A percentile compares a stretch with the other conserved stretches of the same genome.
phyloP scores from a whole-genome alignment of 495 filamentous ascomycete genomes.

The Aspergillus carlsbadensis region DNA sequence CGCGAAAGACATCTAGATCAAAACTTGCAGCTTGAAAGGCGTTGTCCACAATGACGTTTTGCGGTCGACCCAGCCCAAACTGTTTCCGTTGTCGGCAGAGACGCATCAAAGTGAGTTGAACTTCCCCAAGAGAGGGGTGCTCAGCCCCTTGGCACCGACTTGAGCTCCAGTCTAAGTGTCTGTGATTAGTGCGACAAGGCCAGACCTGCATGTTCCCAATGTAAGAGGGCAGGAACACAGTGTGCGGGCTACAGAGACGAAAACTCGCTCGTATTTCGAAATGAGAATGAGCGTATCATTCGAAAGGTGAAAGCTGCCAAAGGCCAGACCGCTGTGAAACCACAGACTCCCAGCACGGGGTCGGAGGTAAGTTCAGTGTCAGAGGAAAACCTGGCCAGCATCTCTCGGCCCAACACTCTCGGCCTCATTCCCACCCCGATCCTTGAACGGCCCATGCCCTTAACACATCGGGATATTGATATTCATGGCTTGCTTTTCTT shows the following conservation, averaged over 20 bases:
- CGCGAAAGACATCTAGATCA: no score
- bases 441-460: not conserved
- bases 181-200: constrained; percentile 3
- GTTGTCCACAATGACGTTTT: constrained; percentile 6
- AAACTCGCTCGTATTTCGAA: not conserved
- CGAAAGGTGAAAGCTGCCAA: constrained; percentile 3
- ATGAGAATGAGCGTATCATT: constrained; percentile 12
- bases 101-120: constrained; percentile 7
- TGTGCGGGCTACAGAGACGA: constrained; percentile 10
- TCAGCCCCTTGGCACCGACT: not conserved
- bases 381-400: not conserved
- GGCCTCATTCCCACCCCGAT: not conserved
- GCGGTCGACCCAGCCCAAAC: constrained; percentile 8
- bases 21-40: no score
- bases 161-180: not conserved
- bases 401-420: not conserved
- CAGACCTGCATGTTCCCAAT: constrained; percentile 7
- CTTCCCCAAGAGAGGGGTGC: not conserved
- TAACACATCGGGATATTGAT: constrained; percentile 1
- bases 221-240: constrained; percentile 6
- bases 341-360: not conserved
- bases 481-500: constrained; percentile 2
- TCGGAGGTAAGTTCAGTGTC: not conserved
- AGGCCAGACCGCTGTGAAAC: not conserved
- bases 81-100: constrained; percentile 10